Evolutionary conservation across 73 alveolate species (phyloP).

Genomic region (Blepharisma japonicum): DNA sequence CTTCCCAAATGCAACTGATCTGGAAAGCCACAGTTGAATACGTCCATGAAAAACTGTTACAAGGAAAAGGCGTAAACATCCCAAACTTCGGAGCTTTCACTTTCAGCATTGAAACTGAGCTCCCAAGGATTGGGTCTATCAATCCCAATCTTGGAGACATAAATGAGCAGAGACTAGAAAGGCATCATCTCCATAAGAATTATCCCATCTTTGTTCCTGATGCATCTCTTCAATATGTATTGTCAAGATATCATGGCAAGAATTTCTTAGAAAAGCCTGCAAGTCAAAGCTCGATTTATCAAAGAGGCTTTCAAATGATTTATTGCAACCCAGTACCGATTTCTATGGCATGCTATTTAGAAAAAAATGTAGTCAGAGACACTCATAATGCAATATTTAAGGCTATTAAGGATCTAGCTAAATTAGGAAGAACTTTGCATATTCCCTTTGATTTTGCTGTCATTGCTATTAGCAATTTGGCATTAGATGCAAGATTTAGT

Average conservation of each 20-base stretch:
- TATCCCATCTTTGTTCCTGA: slow-evolving; percentile 74
- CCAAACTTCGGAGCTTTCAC: slow-evolving; percentile 82
- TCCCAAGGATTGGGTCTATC: slow-evolving; percentile 56
- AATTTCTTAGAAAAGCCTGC: slow-evolving; percentile 69
- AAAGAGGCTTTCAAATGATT: slow-evolving; percentile 80
- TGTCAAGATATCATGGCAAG: slow-evolving; percentile 66
- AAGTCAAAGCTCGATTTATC: slow-evolving; percentile 68
- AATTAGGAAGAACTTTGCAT: slow-evolving; percentile 56
- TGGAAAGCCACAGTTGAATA: slow-evolving; percentile 76
- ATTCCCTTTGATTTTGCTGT: slow-evolving; percentile 68
- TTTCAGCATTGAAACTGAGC: slow-evolving; percentile 68
- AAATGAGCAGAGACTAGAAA: slow-evolving; percentile 66
- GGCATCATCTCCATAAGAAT: slow-evolving; percentile 67
- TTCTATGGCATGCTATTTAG: slow-evolving; percentile 77
- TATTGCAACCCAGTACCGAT: slow-evolving; percentile 89
- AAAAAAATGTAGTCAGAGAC: slow-evolving; percentile 66
- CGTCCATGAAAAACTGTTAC: slow-evolving; percentile 67
- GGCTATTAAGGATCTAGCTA: slow-evolving; percentile 65
- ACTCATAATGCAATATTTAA: slow-evolving; percentile 71
- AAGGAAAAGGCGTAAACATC: slow-evolving; percentile 73
- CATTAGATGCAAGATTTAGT: slow-evolving; percentile 57
- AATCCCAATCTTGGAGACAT: slow-evolving; percentile 42
- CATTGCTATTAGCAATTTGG: slow-evolving; percentile 48
- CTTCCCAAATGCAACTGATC: slow-evolving; percentile 67
- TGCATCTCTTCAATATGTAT: slow-evolving; percentile 55